Conservation (phyloP, 495 filamentous ascomycete species). For the Xylaria sp. region DNA sequence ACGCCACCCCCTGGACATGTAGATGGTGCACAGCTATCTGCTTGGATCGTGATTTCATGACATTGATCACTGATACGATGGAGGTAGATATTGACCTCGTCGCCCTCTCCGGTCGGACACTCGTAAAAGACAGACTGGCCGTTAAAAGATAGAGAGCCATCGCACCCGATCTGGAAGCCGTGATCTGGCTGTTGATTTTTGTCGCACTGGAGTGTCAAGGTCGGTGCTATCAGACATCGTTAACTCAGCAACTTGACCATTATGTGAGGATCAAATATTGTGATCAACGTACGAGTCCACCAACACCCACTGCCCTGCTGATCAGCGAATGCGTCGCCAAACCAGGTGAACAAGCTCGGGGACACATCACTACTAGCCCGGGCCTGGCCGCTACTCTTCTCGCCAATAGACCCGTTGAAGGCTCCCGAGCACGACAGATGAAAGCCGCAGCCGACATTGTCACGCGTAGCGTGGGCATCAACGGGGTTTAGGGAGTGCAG, state of each 20-base stretch:
- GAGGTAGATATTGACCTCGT: slow-evolving; percentile 62
- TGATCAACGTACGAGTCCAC: slow-evolving; percentile 40
- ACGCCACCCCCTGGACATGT: slow-evolving; percentile 30
- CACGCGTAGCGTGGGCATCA: slow-evolving; percentile 20
- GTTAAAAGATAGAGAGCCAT: slow-evolving; percentile 54
- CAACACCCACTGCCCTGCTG: slow-evolving; percentile 38
- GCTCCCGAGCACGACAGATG: slow-evolving; percentile 54
- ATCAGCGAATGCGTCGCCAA: slow-evolving; percentile 39
- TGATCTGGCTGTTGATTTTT: slow-evolving; percentile 52
- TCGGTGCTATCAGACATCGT: slow-evolving; percentile 44
- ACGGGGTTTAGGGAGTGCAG: slow-evolving; percentile 28
- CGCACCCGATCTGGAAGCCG: slow-evolving; percentile 59
- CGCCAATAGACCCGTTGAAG: slow-evolving; percentile 57
- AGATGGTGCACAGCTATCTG: slow-evolving; percentile 52
- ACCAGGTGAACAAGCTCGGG: slow-evolving; percentile 41
- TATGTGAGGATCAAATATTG: neutral
- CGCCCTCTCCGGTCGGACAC: slow-evolving; percentile 60
- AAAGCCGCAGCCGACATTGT: slow-evolving; percentile 56
- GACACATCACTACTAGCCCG: slow-evolving; percentile 55
- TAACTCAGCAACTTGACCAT: slow-evolving; percentile 17
- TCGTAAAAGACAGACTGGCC: slow-evolving; percentile 58
- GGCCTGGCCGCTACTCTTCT: slow-evolving; percentile 63
- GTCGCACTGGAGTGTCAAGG: slow-evolving; percentile 72
- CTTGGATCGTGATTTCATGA: slow-evolving; percentile 52
- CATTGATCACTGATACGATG: slow-evolving; percentile 51